Conservation (phyloP, 352 stramenopile species). For the Peronospora destructor region DNA sequence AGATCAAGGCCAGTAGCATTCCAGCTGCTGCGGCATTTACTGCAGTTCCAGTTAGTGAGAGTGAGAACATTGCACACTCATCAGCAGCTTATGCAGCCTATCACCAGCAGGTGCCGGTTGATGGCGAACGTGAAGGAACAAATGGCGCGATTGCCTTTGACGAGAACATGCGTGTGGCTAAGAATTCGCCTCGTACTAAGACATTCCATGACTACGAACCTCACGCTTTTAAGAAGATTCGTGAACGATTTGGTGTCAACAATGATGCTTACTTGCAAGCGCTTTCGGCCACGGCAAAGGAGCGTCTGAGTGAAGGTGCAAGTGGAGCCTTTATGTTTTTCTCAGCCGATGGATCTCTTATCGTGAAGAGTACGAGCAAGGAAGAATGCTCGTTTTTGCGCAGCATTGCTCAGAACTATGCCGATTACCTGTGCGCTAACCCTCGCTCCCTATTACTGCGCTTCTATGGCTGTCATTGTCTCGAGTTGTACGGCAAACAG, state of each 20-base stretch:
- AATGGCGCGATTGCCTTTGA: constrained; percentile 47
- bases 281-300: constrained; percentile 80
- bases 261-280: constrained; percentile 80
- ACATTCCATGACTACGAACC: constrained; percentile 87
- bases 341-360: constrained; percentile 78
- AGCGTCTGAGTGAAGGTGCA: constrained; percentile 83
- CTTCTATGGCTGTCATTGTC: constrained; percentile 87
- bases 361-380: constrained; percentile 88
- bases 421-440: constrained; percentile 79
- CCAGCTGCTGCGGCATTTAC: constrained; percentile 20
- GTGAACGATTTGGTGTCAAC: constrained; percentile 77
- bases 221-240: constrained; percentile 85
- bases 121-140: constrained; percentile 23
- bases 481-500: constrained; percentile 87
- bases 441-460: constrained; percentile 82
- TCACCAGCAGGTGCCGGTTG: constrained; percentile 44
- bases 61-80: constrained; percentile 20
- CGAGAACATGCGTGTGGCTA: constrained; percentile 64
- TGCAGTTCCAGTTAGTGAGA: constrained; percentile 27
- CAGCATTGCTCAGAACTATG: constrained; percentile 83
- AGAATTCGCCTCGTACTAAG: constrained; percentile 70
- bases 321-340: constrained; percentile 91
- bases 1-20: constrained; percentile 44
- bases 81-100: constrained; percentile 43
- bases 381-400: constrained; percentile 84